These are phyloP conservation scores for Magnolia officinalis DNA, from an alignment of 164 flowering plant species.

Conservation along the genomic window DNA sequence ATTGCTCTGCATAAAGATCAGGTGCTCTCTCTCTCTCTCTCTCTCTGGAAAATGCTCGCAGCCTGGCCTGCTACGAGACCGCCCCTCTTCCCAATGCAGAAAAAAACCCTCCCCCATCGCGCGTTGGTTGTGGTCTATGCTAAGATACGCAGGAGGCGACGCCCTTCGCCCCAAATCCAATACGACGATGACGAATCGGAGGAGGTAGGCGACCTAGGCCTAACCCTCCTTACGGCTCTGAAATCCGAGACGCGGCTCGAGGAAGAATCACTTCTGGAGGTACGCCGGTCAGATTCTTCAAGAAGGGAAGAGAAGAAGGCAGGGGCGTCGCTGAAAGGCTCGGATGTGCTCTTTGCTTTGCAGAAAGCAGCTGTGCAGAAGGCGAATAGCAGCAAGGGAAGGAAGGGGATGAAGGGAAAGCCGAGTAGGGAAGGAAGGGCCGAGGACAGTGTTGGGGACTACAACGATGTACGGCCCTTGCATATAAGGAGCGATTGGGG, in stretches of 20 bases:
- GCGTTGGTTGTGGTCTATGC: neutral
- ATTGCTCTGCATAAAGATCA: neutral
- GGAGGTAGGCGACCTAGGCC: conserved; percentile 4
- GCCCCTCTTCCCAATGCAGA: neutral
- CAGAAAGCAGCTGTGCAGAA: conserved; percentile 11
- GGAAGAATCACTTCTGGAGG: neutral
- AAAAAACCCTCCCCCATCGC: neutral
- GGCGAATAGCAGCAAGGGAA: neutral
- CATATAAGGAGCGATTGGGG: conserved; percentile 11
- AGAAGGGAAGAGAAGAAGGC: neutral
- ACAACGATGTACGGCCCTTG: conserved; percentile 4
- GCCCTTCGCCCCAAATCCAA: neutral
- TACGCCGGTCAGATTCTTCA: neutral
- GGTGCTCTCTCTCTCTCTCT: neutral
- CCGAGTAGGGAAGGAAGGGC: neutral
- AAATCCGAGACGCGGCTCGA: neutral
- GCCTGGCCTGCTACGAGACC: neutral
- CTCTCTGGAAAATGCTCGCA: neutral
- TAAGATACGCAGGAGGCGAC: neutral
- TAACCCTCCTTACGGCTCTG: conserved; percentile 8
- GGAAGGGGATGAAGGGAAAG: neutral
- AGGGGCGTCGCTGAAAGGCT: conserved; percentile 9
- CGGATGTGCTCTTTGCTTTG: conserved; percentile 15
- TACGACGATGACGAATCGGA: neutral
- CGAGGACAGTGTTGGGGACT: conserved; percentile 1